Conservation (phyloP, 306 rosid genomes). For the Purshia tridentata region DNA sequence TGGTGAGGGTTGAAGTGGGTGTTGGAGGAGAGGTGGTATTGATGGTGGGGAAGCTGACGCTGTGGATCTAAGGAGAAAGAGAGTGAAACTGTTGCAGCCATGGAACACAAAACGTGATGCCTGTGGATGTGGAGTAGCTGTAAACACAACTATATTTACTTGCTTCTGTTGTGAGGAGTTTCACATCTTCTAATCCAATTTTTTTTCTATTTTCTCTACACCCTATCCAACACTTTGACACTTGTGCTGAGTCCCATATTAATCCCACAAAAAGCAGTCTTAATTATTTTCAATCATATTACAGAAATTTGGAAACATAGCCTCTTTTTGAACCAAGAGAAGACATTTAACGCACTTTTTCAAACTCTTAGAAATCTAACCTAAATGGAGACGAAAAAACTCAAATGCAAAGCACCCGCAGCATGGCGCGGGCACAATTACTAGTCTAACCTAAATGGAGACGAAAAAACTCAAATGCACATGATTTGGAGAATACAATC, state of each 20-base stretch:
- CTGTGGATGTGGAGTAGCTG: neutral
- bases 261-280: too few relatives aligned
- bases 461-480: too few relatives aligned
- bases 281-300: too few relatives aligned
- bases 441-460: too few relatives aligned
- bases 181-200: neutral
- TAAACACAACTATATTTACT: neutral
- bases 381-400: too few relatives aligned
- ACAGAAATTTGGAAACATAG: too few relatives aligned
- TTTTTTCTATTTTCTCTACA: neutral
- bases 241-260: neutral
- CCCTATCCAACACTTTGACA: neutral
- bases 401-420: too few relatives aligned
- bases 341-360: too few relatives aligned
- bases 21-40: constrained; percentile 11
- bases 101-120: constrained; percentile 21
- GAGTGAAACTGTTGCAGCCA: constrained; percentile 59
- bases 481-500: too few relatives aligned
- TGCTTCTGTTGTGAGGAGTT: neutral
- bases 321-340: too few relatives aligned
- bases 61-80: constrained; percentile 51
- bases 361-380: too few relatives aligned
- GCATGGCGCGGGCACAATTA: too few relatives aligned
- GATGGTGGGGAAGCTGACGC: constrained; percentile 26
- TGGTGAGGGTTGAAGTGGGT: constrained; percentile 28